Conservation (phyloP, 106 monocot species). For the Dendrobium huoshanense region DNA sequence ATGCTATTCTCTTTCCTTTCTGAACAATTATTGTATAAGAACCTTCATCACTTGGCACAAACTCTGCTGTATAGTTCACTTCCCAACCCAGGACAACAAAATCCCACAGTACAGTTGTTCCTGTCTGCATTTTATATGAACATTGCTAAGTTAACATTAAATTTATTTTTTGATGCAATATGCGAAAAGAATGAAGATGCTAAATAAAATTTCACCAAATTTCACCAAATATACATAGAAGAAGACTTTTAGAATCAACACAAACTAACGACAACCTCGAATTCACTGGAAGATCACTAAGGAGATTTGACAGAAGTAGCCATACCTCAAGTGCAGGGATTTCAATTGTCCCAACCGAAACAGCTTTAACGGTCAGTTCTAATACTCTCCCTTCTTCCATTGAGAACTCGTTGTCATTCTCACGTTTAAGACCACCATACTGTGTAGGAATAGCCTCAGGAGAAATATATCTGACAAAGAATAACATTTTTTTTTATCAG, state of each 20-base stretch:
- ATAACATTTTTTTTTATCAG: neutral
- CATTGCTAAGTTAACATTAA: neutral
- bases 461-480: constrained; percentile 36
- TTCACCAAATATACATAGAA: too few species aligned
- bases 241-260: too few species aligned
- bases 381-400: constrained; percentile 21
- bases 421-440: constrained; percentile 71
- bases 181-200: too few species aligned
- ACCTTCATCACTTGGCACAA: constrained; percentile 61
- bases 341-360: constrained; percentile 39
- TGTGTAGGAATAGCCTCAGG: constrained; percentile 55
- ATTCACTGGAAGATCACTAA: too few species aligned
- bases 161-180: too few species aligned
- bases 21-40: constrained; percentile 52
- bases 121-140: constrained; percentile 29
- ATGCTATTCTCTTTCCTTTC: constrained; percentile 48
- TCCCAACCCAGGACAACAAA: constrained; percentile 66
- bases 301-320: too few species aligned
- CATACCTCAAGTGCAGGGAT: constrained; percentile 42
- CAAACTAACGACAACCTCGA: too few species aligned
- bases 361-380: constrained; percentile 35
- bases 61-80: constrained; percentile 58
- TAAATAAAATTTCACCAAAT: too few species aligned
- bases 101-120: constrained; percentile 64
- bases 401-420: constrained; percentile 42